Base-by-base conservation (phyloP, 2,329 filamentous ascomycete genomes). In the Venturia asperata region DNA sequence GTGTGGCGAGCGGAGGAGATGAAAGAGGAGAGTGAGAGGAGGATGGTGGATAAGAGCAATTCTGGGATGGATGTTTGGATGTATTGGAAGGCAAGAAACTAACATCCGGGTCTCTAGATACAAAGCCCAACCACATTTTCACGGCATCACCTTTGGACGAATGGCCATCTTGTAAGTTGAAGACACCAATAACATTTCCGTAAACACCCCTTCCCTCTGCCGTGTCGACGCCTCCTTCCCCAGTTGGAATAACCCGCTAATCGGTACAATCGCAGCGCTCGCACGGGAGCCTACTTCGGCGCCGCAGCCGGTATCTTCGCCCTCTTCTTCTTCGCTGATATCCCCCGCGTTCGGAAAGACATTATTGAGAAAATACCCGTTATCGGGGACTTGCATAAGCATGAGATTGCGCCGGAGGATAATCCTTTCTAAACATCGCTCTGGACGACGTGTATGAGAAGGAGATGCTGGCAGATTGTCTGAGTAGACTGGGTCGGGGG, bases 301-400 rank as follows among this genome's bases (percentile, higher is more conserved):
- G 82, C 80, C 68, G 78, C 80, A 60, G 79, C 82, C 52, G 85
- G 82, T 68, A 77, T 84, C 72, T 83, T 84, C 75, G 83, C 82
- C 45, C 73, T 87, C 70, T 87, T 84, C 78, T 85, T 87, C 80
- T 83, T 87, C 77, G 82, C 83, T 70, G 85, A 86, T 70, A 80
- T 87, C 34, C 85, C 85, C 67, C 81, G 80, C 71, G 83, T 88
- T 58, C 79, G 83, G 72, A 79, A 82, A 70, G 85, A 87, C 72
- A 84, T 87, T 69, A 78, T 86, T 73, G 79, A 81, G 75, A 82
- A 85, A 76, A 71, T 87, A 34, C 85, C 85, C 7, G 74, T 86
- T 69, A 76, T 87, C 62, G 82, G 82, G 68, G 73, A 75, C 65
- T 85, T 83, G 76, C 87, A 81, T 73, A 76, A 82, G 71, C 77